phyloP scores from a whole-genome alignment of 768 basidiomycete species.

The Gloeophyllum trabeum region DNA sequence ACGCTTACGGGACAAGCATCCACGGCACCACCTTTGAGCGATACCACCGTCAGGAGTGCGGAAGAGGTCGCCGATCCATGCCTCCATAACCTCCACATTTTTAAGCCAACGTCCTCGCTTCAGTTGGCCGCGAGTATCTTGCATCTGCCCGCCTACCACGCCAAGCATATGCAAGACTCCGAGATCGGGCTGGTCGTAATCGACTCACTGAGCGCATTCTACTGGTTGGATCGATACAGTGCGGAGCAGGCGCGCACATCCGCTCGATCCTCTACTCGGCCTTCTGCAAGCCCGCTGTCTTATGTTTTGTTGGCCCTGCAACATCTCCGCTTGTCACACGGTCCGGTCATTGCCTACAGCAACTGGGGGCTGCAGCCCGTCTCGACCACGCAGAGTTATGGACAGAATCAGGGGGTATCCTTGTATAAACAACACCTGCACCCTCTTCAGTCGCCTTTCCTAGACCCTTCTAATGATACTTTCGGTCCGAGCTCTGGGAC shows the following conservation, averaged over 20 bases:
- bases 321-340: constrained; percentile 33
- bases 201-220: constrained; percentile 68
- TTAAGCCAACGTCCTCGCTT: constrained; percentile 52
- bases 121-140: constrained; percentile 62
- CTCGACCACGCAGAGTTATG: constrained; percentile 9
- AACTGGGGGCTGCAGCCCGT: constrained; percentile 45
- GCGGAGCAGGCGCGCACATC: constrained; percentile 36
- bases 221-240: constrained; percentile 67
- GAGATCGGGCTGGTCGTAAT: constrained; percentile 60
- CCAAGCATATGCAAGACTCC: constrained; percentile 30
- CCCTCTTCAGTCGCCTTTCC: constrained; percentile 27
- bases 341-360: constrained; percentile 41
- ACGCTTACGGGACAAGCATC: no score
- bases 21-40: no score
- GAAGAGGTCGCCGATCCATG: constrained; percentile 23
- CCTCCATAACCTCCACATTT: constrained; percentile 52
- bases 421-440: constrained; percentile 43
- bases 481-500: background rate
- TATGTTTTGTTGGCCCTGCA: constrained; percentile 39
- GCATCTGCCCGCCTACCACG: constrained; percentile 44
- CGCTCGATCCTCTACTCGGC: constrained; percentile 6
- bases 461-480: constrained; percentile 1
- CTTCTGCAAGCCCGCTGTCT: constrained; percentile 23
- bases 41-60: background rate
- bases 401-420: constrained; percentile 11